Conservation (phyloP, 192 early-diverging fungal species). For the Coemansia sp. region DNA sequence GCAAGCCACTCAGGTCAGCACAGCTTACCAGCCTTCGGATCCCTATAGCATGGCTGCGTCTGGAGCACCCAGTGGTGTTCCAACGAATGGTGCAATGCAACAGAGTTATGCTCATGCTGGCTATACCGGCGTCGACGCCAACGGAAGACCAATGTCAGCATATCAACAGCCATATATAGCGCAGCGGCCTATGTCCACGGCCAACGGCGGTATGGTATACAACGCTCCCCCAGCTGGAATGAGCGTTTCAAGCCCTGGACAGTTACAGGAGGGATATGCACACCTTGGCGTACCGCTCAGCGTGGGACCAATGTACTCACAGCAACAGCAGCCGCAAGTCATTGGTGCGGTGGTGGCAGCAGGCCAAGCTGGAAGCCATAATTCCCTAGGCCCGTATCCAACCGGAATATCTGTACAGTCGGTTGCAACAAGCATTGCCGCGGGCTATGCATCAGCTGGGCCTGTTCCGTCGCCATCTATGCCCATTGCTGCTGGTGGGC, state of each 20-base stretch:
- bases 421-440: background rate
- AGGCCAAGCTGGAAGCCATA: conserved; percentile 3
- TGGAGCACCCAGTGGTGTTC: background rate
- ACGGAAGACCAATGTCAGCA: conserved; percentile 25
- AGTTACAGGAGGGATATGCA: conserved; percentile 21
- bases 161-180: conserved; percentile 6
- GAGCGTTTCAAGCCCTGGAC: conserved; percentile 7
- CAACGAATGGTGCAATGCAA: background rate
- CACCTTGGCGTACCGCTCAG: conserved; percentile 4
- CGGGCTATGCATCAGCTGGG: background rate
- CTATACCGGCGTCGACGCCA: conserved; percentile 19
- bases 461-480: background rate
- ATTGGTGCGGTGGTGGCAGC: background rate
- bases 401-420: background rate
- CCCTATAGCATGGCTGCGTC: background rate
- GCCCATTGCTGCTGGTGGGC: background rate
- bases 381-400: background rate
- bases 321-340: conserved; percentile 12
- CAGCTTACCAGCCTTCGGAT: conserved; percentile 1
- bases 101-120: conserved; percentile 11
- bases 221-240: background rate
- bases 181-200: background rate
- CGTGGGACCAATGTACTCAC: background rate
- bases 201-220: conserved; percentile 9
- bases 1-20: conserved; percentile 1